Conservation (phyloP, 1,284 basidiomycete genomes). For the Melampsora americana region DNA sequence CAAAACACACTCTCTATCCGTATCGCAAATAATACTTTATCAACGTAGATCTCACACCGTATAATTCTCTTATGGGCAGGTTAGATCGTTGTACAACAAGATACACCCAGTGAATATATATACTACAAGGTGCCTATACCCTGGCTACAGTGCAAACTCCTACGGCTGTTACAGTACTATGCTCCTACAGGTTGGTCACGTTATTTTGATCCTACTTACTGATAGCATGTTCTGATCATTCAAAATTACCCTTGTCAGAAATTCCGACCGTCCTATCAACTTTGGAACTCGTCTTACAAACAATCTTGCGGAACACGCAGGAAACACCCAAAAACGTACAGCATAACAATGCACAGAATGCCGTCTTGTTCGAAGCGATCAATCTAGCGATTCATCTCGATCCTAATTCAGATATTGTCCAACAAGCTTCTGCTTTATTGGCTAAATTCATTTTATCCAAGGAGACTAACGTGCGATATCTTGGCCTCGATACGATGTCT, state of each 20-base stretch:
- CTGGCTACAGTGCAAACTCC: constrained; percentile 94
- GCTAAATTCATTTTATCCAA: constrained; percentile 94
- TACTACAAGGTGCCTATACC: constrained; percentile 98
- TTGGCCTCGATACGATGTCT: constrained; percentile 96
- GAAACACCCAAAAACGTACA: constrained; percentile 92
- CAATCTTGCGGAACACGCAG: constrained; percentile 88
- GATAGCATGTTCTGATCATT: neutral
- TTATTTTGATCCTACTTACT: neutral
- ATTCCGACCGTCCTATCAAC: constrained; percentile 74
- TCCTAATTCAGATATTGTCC: constrained; percentile 81
- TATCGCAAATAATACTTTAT: constrained; percentile 40
- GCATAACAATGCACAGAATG: constrained; percentile 97
- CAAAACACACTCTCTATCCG: constrained; percentile 51
- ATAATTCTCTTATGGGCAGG: neutral
- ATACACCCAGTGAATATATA: constrained; percentile 81
- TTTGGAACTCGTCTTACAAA: constrained; percentile 79
- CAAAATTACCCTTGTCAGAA: constrained; percentile 59
- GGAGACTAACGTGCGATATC: constrained; percentile 97
- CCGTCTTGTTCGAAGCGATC: constrained; percentile 97
- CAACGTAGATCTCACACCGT: constrained; percentile 11
- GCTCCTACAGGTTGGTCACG: constrained; percentile 75
- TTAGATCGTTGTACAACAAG: constrained; percentile 83
- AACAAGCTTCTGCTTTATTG: constrained; percentile 82
- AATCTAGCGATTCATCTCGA: constrained; percentile 95
- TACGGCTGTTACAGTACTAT: constrained; percentile 91